Conservation (phyloP, 176 grass and related monocot genomes). For the Tillandsia leiboldiana region DNA sequence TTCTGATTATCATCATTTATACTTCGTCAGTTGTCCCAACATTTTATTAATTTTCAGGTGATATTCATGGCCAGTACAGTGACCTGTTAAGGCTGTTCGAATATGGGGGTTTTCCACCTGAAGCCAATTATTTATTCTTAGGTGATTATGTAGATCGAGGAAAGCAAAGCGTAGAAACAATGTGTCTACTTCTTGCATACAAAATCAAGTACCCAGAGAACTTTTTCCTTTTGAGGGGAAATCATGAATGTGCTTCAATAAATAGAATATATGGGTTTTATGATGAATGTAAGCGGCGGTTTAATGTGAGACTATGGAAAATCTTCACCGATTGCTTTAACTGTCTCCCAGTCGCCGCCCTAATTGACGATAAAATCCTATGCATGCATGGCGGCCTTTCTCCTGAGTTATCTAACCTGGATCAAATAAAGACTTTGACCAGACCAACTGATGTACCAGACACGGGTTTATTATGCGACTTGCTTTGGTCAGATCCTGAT, state of each 20-base stretch:
- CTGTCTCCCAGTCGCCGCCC: neutral
- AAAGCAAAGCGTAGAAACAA: constrained; percentile 4
- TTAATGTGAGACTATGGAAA: constrained; percentile 1
- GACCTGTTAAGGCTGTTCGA: neutral
- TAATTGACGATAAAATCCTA: constrained; percentile 1
- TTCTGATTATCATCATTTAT: neutral
- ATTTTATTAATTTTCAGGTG: neutral
- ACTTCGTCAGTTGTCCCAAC: neutral
- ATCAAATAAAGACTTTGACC: neutral
- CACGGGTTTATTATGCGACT: constrained; percentile 1
- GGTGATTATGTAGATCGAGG: neutral
- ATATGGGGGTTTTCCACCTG: constrained; percentile 1
- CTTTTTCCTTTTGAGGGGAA: constrained; percentile 1
- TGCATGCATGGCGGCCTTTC: constrained; percentile 1
- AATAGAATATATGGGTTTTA: constrained; percentile 6
- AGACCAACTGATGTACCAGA: neutral
- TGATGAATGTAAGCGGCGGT: constrained; percentile 4
- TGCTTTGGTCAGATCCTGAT: constrained; percentile 3
- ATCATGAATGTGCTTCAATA: constrained; percentile 2
- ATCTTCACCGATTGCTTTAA: constrained; percentile 2
- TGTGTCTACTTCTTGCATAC: constrained; percentile 1
- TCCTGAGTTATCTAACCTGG: neutral
- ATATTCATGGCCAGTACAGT: constrained; percentile 7
- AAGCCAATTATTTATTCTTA: constrained; percentile 2
- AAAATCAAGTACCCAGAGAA: constrained; percentile 3